Conservation (phyloP, 148 eudicot genomes). For the Amaranthus hypochondriacus region DNA sequence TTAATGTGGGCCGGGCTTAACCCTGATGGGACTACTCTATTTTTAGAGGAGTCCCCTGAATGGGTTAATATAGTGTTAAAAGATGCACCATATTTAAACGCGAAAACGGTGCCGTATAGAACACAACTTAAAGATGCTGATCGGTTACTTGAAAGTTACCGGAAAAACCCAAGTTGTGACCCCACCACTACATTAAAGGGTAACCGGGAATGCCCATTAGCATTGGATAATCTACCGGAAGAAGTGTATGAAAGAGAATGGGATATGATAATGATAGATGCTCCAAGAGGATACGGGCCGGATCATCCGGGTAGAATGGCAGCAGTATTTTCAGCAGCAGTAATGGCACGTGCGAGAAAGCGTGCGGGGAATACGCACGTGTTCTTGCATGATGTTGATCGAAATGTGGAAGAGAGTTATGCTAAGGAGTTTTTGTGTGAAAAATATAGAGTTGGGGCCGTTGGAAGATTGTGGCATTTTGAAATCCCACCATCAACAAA, state of each 20-base stretch:
- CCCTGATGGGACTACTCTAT: conserved; percentile 36
- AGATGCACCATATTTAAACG: conserved; percentile 31
- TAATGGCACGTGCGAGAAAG: conserved; percentile 40
- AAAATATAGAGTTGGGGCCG: conserved; percentile 32
- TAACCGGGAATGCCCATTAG: conserved; percentile 28
- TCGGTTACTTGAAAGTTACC: conserved; percentile 20
- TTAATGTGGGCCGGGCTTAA: conserved; percentile 46
- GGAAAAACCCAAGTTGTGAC: conserved; percentile 21
- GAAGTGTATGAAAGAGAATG: conserved; percentile 46
- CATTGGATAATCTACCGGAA: conserved; percentile 30
- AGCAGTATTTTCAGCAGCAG: conserved; percentile 41
- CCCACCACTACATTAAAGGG: conserved; percentile 22
- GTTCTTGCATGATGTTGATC: conserved; percentile 39
- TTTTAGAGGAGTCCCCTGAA: conserved; percentile 37
- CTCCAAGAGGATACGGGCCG: conserved; percentile 37
- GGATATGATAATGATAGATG: conserved; percentile 48
- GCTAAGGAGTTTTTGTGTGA: conserved; percentile 45
- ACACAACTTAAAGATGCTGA: conserved; percentile 31
- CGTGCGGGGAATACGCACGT: conserved; percentile 36
- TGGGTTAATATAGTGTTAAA: conserved; percentile 30
- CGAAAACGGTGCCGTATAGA: conserved; percentile 31
- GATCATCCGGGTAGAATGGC: conserved; percentile 49
- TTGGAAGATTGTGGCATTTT: conserved; percentile 51
- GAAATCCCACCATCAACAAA: conserved; percentile 31
- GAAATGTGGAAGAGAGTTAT: conserved; percentile 35